A percentile compares a stretch with the other conserved stretches of the same genome.
Conservation (phyloP, 768 basidiomycete genomes). For the Mrakia frigida region DNA sequence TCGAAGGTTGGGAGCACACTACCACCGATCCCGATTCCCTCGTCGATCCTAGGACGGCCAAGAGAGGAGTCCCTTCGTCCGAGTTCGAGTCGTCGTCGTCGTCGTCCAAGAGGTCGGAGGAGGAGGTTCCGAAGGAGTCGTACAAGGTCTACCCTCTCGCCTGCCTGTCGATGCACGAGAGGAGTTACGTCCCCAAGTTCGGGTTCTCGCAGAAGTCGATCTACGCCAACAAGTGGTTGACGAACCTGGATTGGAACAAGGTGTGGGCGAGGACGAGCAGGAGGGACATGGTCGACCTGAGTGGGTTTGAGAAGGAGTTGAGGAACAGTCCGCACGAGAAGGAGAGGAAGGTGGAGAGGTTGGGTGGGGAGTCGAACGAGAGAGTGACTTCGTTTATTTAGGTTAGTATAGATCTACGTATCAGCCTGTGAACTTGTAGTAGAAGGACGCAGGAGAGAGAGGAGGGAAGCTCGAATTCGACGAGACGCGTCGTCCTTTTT, state of each 20-base stretch:
- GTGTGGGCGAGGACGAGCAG: neutral
- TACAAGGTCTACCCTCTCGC: constrained; percentile 21
- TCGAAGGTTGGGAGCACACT: neutral
- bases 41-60: too few relatives aligned
- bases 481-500: too few relatives aligned
- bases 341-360: neutral
- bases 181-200: constrained; percentile 10
- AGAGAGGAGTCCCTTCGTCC: neutral
- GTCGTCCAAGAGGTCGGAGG: neutral
- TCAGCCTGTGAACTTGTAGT: neutral
- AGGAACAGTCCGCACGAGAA: neutral
- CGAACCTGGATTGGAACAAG: constrained; percentile 24
- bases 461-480: too few relatives aligned
- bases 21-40: neutral
- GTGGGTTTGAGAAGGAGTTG: neutral
- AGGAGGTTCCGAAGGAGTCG: neutral
- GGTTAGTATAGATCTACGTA: neutral
- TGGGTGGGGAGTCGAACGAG: neutral
- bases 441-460: neutral
- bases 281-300: constrained; percentile 5
- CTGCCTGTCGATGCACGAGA: constrained; percentile 29
- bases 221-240: constrained; percentile 20
- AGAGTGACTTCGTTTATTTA: too few relatives aligned
- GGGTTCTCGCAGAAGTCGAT: neutral
- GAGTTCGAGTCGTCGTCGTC: neutral